Conservation (phyloP, 805 yeast genomes). For the Sporopachydermia lactativora region DNA sequence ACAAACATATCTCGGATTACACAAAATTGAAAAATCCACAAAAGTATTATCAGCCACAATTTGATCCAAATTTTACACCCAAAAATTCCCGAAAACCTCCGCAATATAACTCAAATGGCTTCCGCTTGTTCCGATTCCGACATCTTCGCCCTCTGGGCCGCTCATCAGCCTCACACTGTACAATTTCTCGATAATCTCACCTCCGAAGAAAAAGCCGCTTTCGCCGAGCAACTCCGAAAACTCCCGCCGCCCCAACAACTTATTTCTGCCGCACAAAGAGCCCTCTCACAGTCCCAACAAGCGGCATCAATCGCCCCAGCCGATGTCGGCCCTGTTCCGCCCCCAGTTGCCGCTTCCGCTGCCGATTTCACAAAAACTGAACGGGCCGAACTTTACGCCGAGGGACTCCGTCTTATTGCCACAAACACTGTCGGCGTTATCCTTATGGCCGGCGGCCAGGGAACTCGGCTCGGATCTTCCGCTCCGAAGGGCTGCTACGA, state of each 20-base stretch:
- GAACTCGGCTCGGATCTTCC: slow-evolving; percentile 82
- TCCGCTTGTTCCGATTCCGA: no score
- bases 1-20: no score
- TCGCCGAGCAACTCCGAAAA: slow-evolving; percentile 20
- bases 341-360: slow-evolving; percentile 11
- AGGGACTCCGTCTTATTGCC: slow-evolving; percentile 58
- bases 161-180: slow-evolving; percentile 28
- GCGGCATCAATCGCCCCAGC: background rate
- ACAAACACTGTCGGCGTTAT: slow-evolving; percentile 74
- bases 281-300: background rate
- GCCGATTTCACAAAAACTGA: slow-evolving; percentile 19
- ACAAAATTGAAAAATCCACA: no score
- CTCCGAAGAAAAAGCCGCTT: slow-evolving; percentile 12
- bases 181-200: slow-evolving; percentile 20
- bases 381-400: slow-evolving; percentile 25
- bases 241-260: background rate
- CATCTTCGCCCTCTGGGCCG: no score
- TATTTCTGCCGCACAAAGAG: background rate
- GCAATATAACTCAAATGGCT: no score
- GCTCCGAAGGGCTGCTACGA: slow-evolving; percentile 92
- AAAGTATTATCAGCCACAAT: no score
- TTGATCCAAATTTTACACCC: no score
- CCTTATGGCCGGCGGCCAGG: slow-evolving; percentile 98
- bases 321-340: slow-evolving; percentile 11
- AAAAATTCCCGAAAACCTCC: no score